Evolutionary conservation across 2,329 filamentous ascomycete species (phyloP).

Genomic region (Diaporthe batatas): DNA sequence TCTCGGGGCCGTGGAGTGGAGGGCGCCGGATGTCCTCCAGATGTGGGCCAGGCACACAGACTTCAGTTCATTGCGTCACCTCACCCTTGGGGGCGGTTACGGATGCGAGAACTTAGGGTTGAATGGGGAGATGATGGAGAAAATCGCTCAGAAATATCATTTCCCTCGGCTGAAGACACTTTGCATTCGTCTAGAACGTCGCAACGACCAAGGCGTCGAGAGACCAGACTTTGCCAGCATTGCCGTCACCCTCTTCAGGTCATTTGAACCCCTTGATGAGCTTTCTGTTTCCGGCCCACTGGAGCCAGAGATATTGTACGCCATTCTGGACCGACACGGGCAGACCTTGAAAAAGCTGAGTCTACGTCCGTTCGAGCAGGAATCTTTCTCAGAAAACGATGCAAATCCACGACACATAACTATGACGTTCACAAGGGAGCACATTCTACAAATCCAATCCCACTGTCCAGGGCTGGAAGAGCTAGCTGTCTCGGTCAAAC

Average conservation of each 20-base stretch:
- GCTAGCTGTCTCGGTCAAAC: slow-evolving; percentile 18
- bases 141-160: slow-evolving; percentile 1
- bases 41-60: slow-evolving; percentile 31
- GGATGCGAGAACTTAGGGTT: neutral
- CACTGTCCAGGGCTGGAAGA: slow-evolving; percentile 16
- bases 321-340: slow-evolving; percentile 26
- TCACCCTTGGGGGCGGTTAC: slow-evolving; percentile 23
- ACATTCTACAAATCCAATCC: slow-evolving; percentile 15
- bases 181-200: neutral
- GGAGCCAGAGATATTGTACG: slow-evolving; percentile 14
- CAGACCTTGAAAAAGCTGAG: slow-evolving; percentile 15
- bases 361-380: slow-evolving; percentile 10
- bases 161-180: slow-evolving; percentile 25
- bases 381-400: too few relatives aligned
- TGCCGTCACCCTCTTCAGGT: slow-evolving; percentile 14
- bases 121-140: neutral
- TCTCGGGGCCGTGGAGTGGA: neutral
- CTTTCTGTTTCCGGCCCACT: slow-evolving; percentile 24
- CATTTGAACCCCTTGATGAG: slow-evolving; percentile 29
- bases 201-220: neutral
- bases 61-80: slow-evolving; percentile 7
- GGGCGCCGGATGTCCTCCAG: neutral
- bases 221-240: neutral
- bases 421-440: slow-evolving; percentile 23
- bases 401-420: neutral